Conservation (phyloP, 192 early-diverging fungal genomes). For the Martensiomyces pterosporus region DNA sequence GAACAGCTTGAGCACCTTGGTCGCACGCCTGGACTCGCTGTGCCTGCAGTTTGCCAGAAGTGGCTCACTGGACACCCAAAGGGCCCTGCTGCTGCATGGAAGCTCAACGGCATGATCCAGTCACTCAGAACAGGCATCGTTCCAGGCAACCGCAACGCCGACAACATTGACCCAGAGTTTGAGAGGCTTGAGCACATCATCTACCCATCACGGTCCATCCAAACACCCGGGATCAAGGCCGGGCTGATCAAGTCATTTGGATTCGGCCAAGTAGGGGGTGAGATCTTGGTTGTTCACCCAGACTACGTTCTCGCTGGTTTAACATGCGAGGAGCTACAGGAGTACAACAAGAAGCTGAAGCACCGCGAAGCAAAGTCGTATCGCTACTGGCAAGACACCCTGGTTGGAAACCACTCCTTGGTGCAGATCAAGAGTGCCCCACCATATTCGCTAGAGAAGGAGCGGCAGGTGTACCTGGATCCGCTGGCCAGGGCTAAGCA, state of each 20-base stretch:
- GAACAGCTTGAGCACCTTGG: too few species aligned
- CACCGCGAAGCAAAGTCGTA: too few species aligned
- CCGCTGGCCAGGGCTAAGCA: too few species aligned
- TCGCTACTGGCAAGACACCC: too few species aligned
- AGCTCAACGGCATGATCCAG: conserved; percentile 92
- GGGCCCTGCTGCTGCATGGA: conserved; percentile 92
- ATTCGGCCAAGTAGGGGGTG: conserved; percentile 90
- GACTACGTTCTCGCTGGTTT: conserved; percentile 81
- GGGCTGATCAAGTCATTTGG: conserved; percentile 87
- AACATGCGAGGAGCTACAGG: conserved; percentile 61
- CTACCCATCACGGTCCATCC: too few species aligned
- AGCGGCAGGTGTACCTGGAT: too few species aligned
- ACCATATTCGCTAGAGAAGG: conserved; percentile 76
- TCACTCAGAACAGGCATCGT: too few species aligned
- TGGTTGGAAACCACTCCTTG: too few species aligned
- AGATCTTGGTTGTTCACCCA: conserved; percentile 79
- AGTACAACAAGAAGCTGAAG: conserved; percentile 55
- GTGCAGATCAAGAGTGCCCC: conserved; percentile 81
- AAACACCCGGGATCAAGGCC: conserved; percentile 87
- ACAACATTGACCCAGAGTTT: conserved; percentile 61
- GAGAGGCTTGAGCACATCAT: conserved; percentile 74
- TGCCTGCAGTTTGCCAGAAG: too few species aligned
- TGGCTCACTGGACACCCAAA: too few species aligned
- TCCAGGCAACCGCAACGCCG: too few species aligned
- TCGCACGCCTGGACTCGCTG: too few species aligned